These are phyloP conservation scores for Pogostemon cablin DNA, from an alignment of 257 asterid genomes.

Conservation along the genomic window DNA sequence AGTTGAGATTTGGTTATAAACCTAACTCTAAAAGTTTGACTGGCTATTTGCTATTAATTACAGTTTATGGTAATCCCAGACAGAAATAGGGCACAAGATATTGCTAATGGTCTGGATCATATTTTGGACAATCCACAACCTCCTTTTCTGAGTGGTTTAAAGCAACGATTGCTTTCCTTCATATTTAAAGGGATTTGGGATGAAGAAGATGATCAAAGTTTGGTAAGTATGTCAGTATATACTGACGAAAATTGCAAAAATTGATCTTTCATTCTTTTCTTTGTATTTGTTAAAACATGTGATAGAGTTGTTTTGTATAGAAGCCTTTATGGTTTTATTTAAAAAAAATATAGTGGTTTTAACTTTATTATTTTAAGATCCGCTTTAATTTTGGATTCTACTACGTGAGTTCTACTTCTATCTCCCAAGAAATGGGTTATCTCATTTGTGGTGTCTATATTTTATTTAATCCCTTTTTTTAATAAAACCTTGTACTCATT, in stretches of 20 bases:
- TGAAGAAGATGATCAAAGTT: slow-evolving; percentile 79
- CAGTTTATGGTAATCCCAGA: slow-evolving; percentile 51
- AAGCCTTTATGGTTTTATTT: neutral
- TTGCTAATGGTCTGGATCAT: slow-evolving; percentile 53
- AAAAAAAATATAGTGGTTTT: neutral
- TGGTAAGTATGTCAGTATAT: slow-evolving; percentile 52
- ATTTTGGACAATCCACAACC: slow-evolving; percentile 45
- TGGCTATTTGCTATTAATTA: slow-evolving; percentile 23
- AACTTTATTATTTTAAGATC: slow-evolving; percentile 2
- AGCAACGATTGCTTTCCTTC: slow-evolving; percentile 93
- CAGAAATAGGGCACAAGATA: slow-evolving; percentile 45
- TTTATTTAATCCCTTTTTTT: neutral
- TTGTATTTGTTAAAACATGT: slow-evolving; percentile 5
- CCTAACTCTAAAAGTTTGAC: slow-evolving; percentile 27
- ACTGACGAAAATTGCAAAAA: slow-evolving; percentile 1
- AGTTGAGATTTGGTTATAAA: neutral
- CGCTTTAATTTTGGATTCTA: slow-evolving; percentile 8
- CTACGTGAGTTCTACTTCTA: neutral
- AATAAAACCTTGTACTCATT: neutral
- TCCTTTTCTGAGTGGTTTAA: slow-evolving; percentile 77
- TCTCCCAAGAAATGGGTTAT: slow-evolving; percentile 9
- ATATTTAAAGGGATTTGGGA: slow-evolving; percentile 90
- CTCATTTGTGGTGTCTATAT: slow-evolving; percentile 21
- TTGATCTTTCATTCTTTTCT: slow-evolving; percentile 12
- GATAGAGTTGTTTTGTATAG: slow-evolving; percentile 4